A percentile compares a stretch with the other conserved stretches of the same genome.
These are phyloP conservation scores for Lodderomyces parapsilosis DNA, from an alignment of 1,139 yeast species.

Conservation along the genomic window DNA sequence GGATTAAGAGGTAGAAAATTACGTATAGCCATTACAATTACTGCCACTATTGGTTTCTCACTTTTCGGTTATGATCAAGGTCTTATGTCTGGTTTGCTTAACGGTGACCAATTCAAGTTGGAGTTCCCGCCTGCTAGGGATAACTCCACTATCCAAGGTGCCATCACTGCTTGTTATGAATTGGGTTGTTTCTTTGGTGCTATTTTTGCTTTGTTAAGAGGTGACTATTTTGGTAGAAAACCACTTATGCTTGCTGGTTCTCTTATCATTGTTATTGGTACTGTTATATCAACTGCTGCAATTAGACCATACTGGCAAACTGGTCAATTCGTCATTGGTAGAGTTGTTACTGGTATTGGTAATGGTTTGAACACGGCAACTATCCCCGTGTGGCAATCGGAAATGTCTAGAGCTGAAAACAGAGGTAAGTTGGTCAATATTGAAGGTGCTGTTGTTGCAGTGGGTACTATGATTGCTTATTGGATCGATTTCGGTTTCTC, in stretches of 20 bases:
- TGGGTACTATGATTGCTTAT: conserved; percentile 70
- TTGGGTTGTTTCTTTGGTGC: conserved; percentile 82
- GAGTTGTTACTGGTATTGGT: conserved; percentile 74
- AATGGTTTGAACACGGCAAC: conserved; percentile 78
- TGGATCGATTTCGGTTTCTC: conserved; percentile 77
- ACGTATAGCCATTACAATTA: conserved; percentile 47
- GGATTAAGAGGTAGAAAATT: conserved; percentile 50
- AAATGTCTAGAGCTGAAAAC: conserved; percentile 68
- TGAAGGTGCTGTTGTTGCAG: conserved; percentile 69
- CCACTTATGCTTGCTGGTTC: conserved; percentile 60
- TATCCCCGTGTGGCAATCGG: conserved; percentile 80
- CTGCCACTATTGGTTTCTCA: conserved; percentile 67
- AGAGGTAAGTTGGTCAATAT: conserved; percentile 71
- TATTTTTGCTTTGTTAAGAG: conserved; percentile 56
- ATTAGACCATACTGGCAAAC: conserved; percentile 46
- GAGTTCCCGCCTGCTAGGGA: conserved; percentile 55
- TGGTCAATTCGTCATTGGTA: conserved; percentile 70
- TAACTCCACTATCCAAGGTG: conserved; percentile 55
- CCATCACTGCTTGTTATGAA: conserved; percentile 70
- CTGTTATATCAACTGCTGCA: conserved; percentile 58
- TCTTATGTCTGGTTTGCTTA: conserved; percentile 68
- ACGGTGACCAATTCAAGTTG: conserved; percentile 55
- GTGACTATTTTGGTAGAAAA: conserved; percentile 68
- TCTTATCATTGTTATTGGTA: conserved; percentile 59
- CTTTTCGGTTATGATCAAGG: conserved; percentile 81